Base-by-base conservation (phyloP, 192 early-diverging fungal species). In the Coemansia javaensis region DNA sequence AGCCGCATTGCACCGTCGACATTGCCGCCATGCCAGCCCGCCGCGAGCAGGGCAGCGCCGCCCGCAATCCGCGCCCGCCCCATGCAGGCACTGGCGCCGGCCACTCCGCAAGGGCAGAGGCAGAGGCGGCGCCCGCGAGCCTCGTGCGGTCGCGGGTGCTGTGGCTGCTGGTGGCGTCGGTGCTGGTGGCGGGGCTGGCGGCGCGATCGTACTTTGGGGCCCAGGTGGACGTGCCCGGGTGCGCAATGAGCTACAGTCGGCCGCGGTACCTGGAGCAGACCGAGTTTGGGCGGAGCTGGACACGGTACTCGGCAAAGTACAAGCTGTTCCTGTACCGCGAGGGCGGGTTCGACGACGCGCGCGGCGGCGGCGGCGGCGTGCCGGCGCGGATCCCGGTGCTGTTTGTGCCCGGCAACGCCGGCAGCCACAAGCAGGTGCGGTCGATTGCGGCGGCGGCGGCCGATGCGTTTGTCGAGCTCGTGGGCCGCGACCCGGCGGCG, bases 331-430 rank as follows among this genome's bases (percentile, higher is more conserved):
- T 90, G 39, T 91, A 90, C 56, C 58, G 86, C 60, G 82, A 92
- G 54, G 60, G 70, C 38, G 77, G 79, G 40, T 52, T 55, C 25
- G 70, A 50, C 24, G n/a, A n/a, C n/a, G n/a, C n/a, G n/a, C n/a
- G n/a, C n/a, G n/a, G n/a, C n/a, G n/a, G n/a, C n/a, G n/a, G n/a
- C n/a, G n/a, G n/a, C n/a, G n/a, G n/a, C n/a, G n/a, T n/a, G n/a
- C 82, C 83, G 18, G 77, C 61, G 15, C 85, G 90, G 28, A 77
- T 91, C 20, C 96, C 96, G 2, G 82, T 90, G 0, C 75, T 98
- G 11, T 98, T 98, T 74, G 83, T 98, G 28, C 95, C 91, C 3
- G 95, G 95, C 0, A 90, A 97, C 50, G 90, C 93, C 20, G 95
- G 95, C 14, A 92, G 88, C 51, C 87, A 87, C 49, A 88, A 87